Conservation (phyloP, 192 early-diverging fungal species). For the Anaeromyces robustus region DNA sequence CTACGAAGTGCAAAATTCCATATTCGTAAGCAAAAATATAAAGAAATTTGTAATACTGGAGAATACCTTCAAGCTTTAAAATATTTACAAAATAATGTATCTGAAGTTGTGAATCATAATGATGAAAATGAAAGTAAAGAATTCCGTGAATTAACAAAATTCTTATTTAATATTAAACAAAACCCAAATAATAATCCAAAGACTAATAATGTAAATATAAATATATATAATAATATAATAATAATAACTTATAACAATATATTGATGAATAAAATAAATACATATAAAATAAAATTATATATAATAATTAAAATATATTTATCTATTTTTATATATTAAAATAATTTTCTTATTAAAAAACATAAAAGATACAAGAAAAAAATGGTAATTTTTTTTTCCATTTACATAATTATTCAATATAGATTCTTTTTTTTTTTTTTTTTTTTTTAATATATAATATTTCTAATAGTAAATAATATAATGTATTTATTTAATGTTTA, state of each 20-base stretch:
- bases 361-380: too few relatives aligned
- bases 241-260: too few relatives aligned
- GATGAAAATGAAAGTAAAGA: slow-evolving; percentile 21
- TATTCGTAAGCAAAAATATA: slow-evolving; percentile 63
- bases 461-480: too few relatives aligned
- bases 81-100: slow-evolving; percentile 60
- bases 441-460: too few relatives aligned
- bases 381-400: too few relatives aligned
- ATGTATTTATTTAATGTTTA: slow-evolving; percentile 4
- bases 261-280: too few relatives aligned
- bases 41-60: slow-evolving; percentile 52
- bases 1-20: slow-evolving; percentile 55
- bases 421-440: neutral
- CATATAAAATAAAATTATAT: too few relatives aligned
- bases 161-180: slow-evolving; percentile 12
- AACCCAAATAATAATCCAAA: neutral
- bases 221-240: too few relatives aligned
- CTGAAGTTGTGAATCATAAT: slow-evolving; percentile 49
- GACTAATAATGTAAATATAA: neutral
- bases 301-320: too few relatives aligned
- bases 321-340: too few relatives aligned
- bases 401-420: too few relatives aligned
- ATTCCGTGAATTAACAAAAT: slow-evolving; percentile 25
- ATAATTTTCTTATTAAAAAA: too few relatives aligned
- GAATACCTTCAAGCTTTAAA: slow-evolving; percentile 35